phyloP scores from a whole-genome alignment of 768 basidiomycete genomes.

The Lactifluus hygrophoroides region DNA sequence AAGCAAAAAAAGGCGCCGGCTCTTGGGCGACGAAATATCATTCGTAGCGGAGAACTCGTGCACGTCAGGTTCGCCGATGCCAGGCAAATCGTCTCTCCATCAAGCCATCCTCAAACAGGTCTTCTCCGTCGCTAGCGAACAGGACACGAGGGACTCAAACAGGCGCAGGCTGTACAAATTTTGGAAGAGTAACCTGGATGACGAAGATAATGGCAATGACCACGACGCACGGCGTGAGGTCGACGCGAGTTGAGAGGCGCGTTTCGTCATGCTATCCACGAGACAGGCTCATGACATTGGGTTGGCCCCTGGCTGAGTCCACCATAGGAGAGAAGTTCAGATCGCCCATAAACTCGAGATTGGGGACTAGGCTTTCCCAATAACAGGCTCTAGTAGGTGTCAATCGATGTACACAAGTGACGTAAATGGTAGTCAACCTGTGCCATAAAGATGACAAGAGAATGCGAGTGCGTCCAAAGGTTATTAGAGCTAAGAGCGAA shows the following conservation, averaged over 20 bases:
- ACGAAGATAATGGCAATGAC: constrained; percentile 35
- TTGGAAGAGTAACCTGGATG: constrained; percentile 55
- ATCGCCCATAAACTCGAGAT: not conserved
- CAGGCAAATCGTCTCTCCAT: constrained; percentile 35
- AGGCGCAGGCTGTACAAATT: constrained; percentile 76
- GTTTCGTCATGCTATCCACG: not conserved
- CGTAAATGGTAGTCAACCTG: not conserved
- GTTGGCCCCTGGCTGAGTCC: not conserved
- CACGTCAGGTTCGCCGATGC: constrained; percentile 30
- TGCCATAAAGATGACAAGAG: constrained; percentile 23
- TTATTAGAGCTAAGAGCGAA: no score
- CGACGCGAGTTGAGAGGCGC: constrained; percentile 9
- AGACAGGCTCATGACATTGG: not conserved
- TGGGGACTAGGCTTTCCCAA: constrained; percentile 3
- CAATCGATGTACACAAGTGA: not conserved
- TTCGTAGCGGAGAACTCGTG: constrained; percentile 49
- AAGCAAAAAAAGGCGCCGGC: constrained; percentile 39
- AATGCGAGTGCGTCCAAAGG: no score
- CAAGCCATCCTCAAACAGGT: constrained; percentile 50
- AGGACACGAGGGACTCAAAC: constrained; percentile 69
- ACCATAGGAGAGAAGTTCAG: not conserved
- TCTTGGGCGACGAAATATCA: constrained; percentile 34
- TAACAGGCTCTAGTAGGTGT: not conserved
- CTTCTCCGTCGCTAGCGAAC: constrained; percentile 66
- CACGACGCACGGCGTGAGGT: not conserved